Evolutionary conservation across 2,329 filamentous ascomycete genomes (phyloP), one percentile per base, ranked within the genome.

Genomic region (Colletotrichum lupini): DNA sequence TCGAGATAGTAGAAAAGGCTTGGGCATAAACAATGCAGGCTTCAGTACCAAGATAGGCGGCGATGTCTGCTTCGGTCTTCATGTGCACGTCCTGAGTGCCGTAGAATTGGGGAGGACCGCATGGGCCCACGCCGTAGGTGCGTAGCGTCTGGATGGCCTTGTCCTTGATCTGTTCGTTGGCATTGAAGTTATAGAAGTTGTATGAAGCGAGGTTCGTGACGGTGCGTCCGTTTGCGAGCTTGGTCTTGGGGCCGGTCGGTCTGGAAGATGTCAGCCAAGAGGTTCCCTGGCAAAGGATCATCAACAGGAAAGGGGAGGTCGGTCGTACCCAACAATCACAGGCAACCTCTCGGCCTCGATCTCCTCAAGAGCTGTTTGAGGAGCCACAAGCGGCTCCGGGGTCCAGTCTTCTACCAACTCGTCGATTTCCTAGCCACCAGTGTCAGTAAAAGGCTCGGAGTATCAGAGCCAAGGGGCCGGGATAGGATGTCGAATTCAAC

Each of bases 1-100:
- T 96, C n/a, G 94, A 95, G 74, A 98, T 97, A 53, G 97, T 98
- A 30, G 94, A 97, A 81, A 99, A 98, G 4, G 95, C 93, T 81
- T 99, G 97, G 0, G 97, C 94, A 80, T 99, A 99, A 73, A 99
- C 92, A 77, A 99, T 98, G 80, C 95, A 97, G 37, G 93, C 92
- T 67, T 95, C 92, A 1, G 94, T 94, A 28, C 97, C 97, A 30
- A 99, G 85, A 81, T 96, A 97, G 11, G 93, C 90, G 28, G 97
- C 95, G 79, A 99, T 95, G 81, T 98, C 96, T 69, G 94, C 91
- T 84, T 99, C 97, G 19, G 95, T 95, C 86, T 97, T 97, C 91
- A 98, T 96, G 83, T 99, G 97, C 58, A 98, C 95, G 83, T 99
- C 97, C 82, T 98, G 96, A 37, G 95, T 99, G 76, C 95, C 97